Percentiles rank a stretch among this genome's conserved stretches.
Conservation (phyloP, 495 filamentous ascomycete genomes). For the Annulohypoxylon moriforme region DNA sequence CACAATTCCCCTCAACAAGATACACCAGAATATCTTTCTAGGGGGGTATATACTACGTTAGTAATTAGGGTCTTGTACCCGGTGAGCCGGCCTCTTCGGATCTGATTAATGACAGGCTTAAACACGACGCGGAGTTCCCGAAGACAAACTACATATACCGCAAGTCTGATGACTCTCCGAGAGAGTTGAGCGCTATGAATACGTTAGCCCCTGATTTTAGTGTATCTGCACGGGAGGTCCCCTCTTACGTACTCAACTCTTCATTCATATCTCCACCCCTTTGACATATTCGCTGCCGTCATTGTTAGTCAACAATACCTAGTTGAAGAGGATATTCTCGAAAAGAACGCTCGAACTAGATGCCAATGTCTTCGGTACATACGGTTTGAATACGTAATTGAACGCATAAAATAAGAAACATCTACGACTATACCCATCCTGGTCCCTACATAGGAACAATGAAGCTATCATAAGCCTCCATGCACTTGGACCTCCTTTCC, state of each 20-base stretch:
- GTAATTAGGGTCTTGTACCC: neutral
- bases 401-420: neutral
- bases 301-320: neutral
- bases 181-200: neutral
- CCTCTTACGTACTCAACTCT: neutral
- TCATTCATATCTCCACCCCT: neutral
- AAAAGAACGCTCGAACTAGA: neutral
- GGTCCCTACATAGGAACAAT: neutral
- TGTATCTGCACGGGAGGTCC: neutral
- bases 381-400: neutral
- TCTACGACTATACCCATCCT: neutral
- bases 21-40: neutral
- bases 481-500: neutral
- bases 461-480: neutral
- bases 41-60: slow-evolving; percentile 7
- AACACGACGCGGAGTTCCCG: neutral
- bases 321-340: neutral
- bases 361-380: neutral
- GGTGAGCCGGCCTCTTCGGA: neutral
- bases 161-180: neutral
- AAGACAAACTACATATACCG: neutral
- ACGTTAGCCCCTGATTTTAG: neutral
- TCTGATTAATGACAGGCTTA: neutral
- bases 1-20: neutral
- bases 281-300: neutral